These are phyloP conservation scores for Lyophyllum atratum DNA, from an alignment of 768 basidiomycete genomes.

Conservation along the genomic window DNA sequence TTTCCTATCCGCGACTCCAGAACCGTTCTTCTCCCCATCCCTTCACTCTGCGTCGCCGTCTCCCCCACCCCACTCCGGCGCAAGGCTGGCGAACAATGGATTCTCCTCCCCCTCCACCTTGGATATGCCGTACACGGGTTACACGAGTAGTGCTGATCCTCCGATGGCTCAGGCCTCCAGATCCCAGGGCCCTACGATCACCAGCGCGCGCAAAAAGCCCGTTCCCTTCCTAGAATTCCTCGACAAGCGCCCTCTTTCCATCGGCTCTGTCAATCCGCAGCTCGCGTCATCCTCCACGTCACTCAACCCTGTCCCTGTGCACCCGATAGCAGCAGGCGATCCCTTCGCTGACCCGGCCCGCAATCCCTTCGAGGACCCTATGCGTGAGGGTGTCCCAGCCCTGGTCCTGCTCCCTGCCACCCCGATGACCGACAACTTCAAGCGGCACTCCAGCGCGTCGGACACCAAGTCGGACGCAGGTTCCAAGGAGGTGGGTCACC, in stretches of 20 bases:
- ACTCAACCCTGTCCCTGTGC: conserved; percentile 3
- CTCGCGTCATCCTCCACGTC: background rate
- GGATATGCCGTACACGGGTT: background rate
- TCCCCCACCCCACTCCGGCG: background rate
- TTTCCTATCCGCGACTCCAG: conserved; percentile 8
- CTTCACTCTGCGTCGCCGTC: background rate
- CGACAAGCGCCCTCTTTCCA: background rate
- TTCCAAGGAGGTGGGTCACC: background rate
- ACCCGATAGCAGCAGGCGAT: conserved; percentile 1
- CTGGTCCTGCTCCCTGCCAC: conserved; percentile 10
- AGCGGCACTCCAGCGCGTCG: background rate
- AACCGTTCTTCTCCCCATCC: conserved; percentile 8
- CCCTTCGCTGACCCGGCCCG: conserved; percentile 19
- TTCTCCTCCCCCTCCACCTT: background rate
- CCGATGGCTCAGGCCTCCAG: conserved; percentile 1
- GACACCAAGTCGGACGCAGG: background rate
- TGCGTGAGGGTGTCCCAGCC: conserved; percentile 1
- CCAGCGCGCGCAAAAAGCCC: conserved; percentile 16
- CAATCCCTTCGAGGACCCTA: conserved; percentile 21
- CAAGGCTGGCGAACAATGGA: background rate
- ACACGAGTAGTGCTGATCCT: background rate
- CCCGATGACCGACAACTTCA: background rate
- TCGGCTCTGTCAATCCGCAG: background rate
- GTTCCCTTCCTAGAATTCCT: conserved; percentile 12
- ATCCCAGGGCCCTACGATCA: background rate